phyloP scores from a whole-genome alignment of 2,329 filamentous ascomycete species.

The Fusarium anthophilum region DNA sequence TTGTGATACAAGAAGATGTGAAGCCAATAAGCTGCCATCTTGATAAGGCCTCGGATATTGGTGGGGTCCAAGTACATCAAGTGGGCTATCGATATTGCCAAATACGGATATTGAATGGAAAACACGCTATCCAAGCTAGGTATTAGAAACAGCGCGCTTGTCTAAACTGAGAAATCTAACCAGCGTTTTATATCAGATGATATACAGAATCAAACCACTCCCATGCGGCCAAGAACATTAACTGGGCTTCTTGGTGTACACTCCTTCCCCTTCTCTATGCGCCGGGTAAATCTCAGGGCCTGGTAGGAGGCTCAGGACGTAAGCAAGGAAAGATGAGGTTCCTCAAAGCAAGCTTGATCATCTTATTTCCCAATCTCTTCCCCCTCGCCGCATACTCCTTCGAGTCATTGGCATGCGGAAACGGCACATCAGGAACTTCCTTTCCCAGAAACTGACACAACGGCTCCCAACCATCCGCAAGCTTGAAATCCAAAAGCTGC shows the following conservation, averaged over 20 bases:
- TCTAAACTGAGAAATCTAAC: neutral
- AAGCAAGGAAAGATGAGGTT: conserved; percentile 12
- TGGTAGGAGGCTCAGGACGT: neutral
- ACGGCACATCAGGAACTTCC: conserved; percentile 40
- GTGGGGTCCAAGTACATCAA: neutral
- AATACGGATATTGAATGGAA: neutral
- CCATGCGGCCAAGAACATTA: neutral
- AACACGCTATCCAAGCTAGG: neutral
- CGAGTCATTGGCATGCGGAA: conserved; percentile 43
- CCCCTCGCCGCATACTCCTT: conserved; percentile 3
- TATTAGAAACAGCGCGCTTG: neutral
- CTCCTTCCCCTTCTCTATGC: neutral
- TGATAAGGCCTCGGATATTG: too few species aligned
- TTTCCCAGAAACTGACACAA: conserved; percentile 49
- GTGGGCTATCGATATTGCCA: neutral
- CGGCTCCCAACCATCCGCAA: conserved; percentile 47
- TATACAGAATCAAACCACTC: neutral
- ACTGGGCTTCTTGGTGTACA: neutral
- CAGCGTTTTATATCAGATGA: neutral
- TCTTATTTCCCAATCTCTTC: neutral
- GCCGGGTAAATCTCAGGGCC: neutral
- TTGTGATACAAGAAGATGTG: neutral
- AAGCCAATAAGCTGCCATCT: neutral
- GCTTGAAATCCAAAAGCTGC: conserved; percentile 44
- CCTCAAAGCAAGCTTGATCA: neutral